Conservation (phyloP, 208 protist species). For the Phytomonas sp. region DNA sequence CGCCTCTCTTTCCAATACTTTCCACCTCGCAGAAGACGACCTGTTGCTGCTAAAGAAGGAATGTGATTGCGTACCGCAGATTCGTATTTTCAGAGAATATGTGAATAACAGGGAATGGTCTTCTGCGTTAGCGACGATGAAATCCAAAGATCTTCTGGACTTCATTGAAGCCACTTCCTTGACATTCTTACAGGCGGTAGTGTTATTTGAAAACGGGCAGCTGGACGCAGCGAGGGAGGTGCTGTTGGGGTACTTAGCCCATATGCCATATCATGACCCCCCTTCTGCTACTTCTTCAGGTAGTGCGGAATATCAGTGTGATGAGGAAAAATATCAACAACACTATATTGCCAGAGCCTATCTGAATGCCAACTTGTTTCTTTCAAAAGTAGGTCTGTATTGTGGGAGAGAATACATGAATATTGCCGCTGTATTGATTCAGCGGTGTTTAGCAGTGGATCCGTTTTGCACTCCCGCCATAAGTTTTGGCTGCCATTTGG, state of each 20-base stretch:
- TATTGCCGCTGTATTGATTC: constrained; percentile 55
- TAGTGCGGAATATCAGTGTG: neutral
- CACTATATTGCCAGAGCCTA: constrained; percentile 49
- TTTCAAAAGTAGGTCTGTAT: constrained; percentile 74
- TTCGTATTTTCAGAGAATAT: no score
- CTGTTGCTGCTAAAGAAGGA: no score
- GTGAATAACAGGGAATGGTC: no score
- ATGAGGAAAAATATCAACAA: constrained; percentile 35
- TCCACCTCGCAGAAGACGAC: no score
- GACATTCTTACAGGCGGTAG: constrained; percentile 44
- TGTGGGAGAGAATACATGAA: constrained; percentile 62
- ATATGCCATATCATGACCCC: constrained; percentile 17
- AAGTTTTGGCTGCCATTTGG: constrained; percentile 56
- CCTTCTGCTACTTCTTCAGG: neutral
- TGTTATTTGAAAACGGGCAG: constrained; percentile 38
- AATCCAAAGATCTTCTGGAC: no score
- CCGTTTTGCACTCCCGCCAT: constrained; percentile 51
- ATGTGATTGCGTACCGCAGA: no score
- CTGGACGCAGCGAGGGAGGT: constrained; percentile 37
- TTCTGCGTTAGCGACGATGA: no score
- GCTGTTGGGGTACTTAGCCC: constrained; percentile 63
- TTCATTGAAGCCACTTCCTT: constrained; percentile 36
- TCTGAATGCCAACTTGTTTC: constrained; percentile 44
- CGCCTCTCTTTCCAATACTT: constrained; percentile 4
- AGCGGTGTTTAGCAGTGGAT: constrained; percentile 46